Evolutionary conservation across 768 basidiomycete genomes (phyloP).

Genomic region (Naganishia onofrii): DNA sequence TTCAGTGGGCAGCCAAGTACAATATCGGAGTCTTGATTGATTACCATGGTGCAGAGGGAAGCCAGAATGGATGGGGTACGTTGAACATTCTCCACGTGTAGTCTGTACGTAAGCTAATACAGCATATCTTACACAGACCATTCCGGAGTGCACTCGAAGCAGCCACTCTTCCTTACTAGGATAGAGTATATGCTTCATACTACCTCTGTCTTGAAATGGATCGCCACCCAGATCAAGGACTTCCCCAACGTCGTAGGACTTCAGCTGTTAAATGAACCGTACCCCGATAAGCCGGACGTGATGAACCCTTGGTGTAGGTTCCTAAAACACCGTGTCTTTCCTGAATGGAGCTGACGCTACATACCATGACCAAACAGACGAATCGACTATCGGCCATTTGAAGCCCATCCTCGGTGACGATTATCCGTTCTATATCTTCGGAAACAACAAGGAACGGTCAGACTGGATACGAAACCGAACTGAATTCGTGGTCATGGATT

Average conservation of each 20-base stretch:
- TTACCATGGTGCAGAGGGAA: conserved; percentile 38
- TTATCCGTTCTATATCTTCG: conserved; percentile 29
- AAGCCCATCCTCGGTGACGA: conserved; percentile 24
- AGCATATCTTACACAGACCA: conserved; percentile 32
- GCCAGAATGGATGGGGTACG: conserved; percentile 8
- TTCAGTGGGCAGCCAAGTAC: conserved; percentile 49
- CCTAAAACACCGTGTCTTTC: too few species aligned
- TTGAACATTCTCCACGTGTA: neutral
- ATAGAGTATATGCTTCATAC: conserved; percentile 41
- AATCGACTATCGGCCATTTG: neutral
- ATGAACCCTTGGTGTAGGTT: conserved; percentile 23
- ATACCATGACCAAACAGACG: neutral
- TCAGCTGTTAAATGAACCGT: conserved; percentile 49
- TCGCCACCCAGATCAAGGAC: conserved; percentile 47
- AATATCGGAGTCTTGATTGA: conserved; percentile 49
- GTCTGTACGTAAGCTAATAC: conserved; percentile 1
- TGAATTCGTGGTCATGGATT: conserved; percentile 23
- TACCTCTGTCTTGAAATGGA: conserved; percentile 54
- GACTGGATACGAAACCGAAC: conserved; percentile 3
- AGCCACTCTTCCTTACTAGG: neutral
- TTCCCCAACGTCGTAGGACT: conserved; percentile 50
- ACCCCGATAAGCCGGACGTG: neutral
- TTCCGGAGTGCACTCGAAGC: conserved; percentile 35
- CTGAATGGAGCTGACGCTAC: neutral
- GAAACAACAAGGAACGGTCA: neutral